A percentile compares a stretch with the other conserved stretches of the same genome.
Conservation (phyloP, 192 early-diverging fungal genomes). For the Bifiguratus adelaidae region DNA sequence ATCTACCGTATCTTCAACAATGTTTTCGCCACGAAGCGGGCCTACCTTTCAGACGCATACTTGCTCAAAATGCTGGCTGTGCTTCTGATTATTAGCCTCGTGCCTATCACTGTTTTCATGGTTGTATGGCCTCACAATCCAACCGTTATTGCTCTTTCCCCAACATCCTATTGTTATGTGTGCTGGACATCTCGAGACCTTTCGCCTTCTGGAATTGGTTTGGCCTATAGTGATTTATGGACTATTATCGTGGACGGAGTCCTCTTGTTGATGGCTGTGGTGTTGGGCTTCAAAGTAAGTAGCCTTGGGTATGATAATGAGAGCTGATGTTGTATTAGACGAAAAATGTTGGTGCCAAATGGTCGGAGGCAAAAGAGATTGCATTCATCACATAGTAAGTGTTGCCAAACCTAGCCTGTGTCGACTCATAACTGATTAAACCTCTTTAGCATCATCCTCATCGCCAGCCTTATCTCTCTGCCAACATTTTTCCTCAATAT, state of each 20-base stretch:
- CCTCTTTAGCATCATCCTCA: constrained; percentile 17
- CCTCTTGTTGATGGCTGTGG: constrained; percentile 7
- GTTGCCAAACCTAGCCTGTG: background rate
- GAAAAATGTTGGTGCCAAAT: constrained; percentile 27
- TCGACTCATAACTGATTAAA: background rate
- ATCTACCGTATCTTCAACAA: constrained; percentile 26
- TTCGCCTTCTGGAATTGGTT: too few relatives aligned
- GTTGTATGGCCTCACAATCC: background rate
- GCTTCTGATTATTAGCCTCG: constrained; percentile 19
- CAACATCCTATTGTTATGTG: background rate
- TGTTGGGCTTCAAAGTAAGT: constrained; percentile 28
- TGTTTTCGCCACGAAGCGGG: constrained; percentile 19
- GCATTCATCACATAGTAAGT: constrained; percentile 38
- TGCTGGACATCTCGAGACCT: too few relatives aligned
- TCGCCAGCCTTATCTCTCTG: constrained; percentile 17
- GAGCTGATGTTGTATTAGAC: constrained; percentile 6
- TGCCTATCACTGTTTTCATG: constrained; percentile 6
- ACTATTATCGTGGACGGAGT: background rate
- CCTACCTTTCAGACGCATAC: constrained; percentile 16
- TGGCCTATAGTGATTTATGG: too few relatives aligned
- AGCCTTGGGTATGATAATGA: constrained; percentile 4
- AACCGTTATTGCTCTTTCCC: constrained; percentile 1
- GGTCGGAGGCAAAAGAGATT: constrained; percentile 32
- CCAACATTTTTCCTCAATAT: constrained; percentile 16
- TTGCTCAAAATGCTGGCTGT: constrained; percentile 16